Percentiles rank a stretch among this genome's conserved stretches.
phyloP scores from a whole-genome alignment of 2,329 filamentous ascomycete genomes.

The Sclerotinia nivalis region DNA sequence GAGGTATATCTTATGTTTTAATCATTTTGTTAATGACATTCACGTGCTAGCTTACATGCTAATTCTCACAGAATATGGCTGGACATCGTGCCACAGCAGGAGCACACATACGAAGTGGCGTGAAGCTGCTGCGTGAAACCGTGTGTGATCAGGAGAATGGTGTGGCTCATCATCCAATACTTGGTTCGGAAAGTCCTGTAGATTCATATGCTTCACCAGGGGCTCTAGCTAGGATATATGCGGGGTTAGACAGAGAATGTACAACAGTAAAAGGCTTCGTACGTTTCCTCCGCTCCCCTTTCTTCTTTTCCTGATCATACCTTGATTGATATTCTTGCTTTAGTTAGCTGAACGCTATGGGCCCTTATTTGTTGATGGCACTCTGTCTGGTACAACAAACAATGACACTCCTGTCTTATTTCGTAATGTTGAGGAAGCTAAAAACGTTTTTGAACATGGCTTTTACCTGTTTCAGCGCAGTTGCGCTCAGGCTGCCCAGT shows the following conservation, averaged over 20 bases:
- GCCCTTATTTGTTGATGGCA: neutral
- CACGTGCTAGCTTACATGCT: conserved; percentile 9
- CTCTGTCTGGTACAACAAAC: neutral
- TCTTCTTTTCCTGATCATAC: neutral
- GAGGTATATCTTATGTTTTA: conserved; percentile 26
- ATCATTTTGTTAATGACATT: neutral
- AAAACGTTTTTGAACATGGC: conserved; percentile 18
- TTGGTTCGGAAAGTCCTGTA: neutral
- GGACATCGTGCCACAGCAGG: conserved; percentile 23
- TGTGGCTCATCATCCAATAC: conserved; percentile 1
- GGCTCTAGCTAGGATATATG: conserved; percentile 3
- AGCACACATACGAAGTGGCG: conserved; percentile 27
- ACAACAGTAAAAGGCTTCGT: neutral
- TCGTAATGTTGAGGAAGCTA: neutral
- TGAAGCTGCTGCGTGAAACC: conserved; percentile 27
- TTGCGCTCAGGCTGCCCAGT: neutral
- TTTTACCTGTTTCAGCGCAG: conserved; percentile 18
- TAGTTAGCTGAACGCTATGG: neutral
- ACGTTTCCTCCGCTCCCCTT: neutral
- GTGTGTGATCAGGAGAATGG: conserved; percentile 20
- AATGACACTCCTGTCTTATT: neutral
- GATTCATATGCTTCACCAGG: conserved; percentile 1
- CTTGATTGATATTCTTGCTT: neutral
- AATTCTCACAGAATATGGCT: conserved; percentile 28
- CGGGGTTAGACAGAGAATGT: neutral